A percentile compares a stretch with the other conserved stretches of the same genome.
These are phyloP conservation scores for Termitomyces sp. DNA, from an alignment of 1,284 basidiomycete genomes.

Conservation along the genomic window DNA sequence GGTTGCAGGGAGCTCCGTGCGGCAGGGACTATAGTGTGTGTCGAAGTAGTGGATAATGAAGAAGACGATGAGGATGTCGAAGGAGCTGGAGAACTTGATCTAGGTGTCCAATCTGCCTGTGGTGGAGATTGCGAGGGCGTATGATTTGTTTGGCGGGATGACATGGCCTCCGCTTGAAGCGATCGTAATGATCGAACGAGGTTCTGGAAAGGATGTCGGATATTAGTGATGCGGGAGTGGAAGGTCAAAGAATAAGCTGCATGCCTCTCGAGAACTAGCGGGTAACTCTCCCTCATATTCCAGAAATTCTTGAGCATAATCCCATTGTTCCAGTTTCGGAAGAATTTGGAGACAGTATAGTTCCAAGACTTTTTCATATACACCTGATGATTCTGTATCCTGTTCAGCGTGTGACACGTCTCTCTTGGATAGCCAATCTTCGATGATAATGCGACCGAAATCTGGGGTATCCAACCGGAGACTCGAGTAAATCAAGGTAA, in stretches of 20 bases:
- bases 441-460: slow-evolving; percentile 58
- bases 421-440: slow-evolving; percentile 68
- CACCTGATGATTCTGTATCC: slow-evolving; percentile 33
- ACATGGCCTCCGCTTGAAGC: slow-evolving; percentile 33
- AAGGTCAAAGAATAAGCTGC: slow-evolving; percentile 14
- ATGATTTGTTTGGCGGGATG: slow-evolving; percentile 22
- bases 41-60: slow-evolving; percentile 52
- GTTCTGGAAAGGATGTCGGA: slow-evolving; percentile 29
- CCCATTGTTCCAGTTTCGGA: slow-evolving; percentile 70
- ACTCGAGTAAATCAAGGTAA: slow-evolving; percentile 63
- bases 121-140: slow-evolving; percentile 4
- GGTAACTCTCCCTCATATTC: slow-evolving; percentile 63
- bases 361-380: slow-evolving; percentile 69
- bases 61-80: slow-evolving; percentile 53
- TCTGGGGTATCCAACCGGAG: slow-evolving; percentile 60
- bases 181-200: slow-evolving; percentile 38
- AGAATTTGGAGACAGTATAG: slow-evolving; percentile 69
- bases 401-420: slow-evolving; percentile 25
- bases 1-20: slow-evolving; percentile 23
- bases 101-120: slow-evolving; percentile 12
- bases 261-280: slow-evolving; percentile 47
- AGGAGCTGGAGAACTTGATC: slow-evolving; percentile 42
- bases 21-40: slow-evolving; percentile 50
- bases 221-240: slow-evolving; percentile 2
- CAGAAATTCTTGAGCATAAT: slow-evolving; percentile 69